Conservation (phyloP, 208 protist genomes). For the Acanthamoeba culbertsoni region DNA sequence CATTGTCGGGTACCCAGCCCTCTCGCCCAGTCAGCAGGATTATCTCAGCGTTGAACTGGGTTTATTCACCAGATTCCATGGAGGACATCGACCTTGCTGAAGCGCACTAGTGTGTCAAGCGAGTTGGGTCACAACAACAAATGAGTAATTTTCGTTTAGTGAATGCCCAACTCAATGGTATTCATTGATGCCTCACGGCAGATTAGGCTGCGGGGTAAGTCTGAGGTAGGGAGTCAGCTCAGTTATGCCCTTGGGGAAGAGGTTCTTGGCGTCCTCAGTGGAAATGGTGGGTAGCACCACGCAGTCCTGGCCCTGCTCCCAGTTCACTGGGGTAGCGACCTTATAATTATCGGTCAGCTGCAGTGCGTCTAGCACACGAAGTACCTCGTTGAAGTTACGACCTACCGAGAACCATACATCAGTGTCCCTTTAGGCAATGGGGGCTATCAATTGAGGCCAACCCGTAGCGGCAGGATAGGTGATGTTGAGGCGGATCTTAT, state of each 20-base stretch:
- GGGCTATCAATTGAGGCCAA: neutral
- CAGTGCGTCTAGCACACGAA: conserved; percentile 79
- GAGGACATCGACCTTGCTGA: neutral
- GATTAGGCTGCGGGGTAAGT: conserved; percentile 61
- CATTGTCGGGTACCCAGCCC: no score
- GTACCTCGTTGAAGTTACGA: conserved; percentile 76
- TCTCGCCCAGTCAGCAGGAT: no score
- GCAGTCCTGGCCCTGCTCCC: conserved; percentile 74
- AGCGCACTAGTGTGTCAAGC: neutral
- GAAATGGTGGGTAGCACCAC: conserved; percentile 68
- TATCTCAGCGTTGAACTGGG: no score
- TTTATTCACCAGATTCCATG: neutral
- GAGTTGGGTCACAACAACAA: no score
- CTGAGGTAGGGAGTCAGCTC: conserved; percentile 60
- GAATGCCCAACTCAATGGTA: no score
- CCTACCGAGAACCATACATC: no score
- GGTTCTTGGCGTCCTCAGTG: conserved; percentile 65
- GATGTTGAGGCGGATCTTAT: conserved; percentile 77
- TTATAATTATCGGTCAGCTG: conserved; percentile 79
- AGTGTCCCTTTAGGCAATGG: no score
- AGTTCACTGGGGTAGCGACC: conserved; percentile 79
- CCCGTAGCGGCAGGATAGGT: conserved; percentile 72
- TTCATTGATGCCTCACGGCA: neutral
- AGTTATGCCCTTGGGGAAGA: conserved; percentile 66
- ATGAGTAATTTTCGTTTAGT: no score